These are phyloP conservation scores for Pichia sp. DNA, from an alignment of 1,139 yeast species.

Conservation along the genomic window DNA sequence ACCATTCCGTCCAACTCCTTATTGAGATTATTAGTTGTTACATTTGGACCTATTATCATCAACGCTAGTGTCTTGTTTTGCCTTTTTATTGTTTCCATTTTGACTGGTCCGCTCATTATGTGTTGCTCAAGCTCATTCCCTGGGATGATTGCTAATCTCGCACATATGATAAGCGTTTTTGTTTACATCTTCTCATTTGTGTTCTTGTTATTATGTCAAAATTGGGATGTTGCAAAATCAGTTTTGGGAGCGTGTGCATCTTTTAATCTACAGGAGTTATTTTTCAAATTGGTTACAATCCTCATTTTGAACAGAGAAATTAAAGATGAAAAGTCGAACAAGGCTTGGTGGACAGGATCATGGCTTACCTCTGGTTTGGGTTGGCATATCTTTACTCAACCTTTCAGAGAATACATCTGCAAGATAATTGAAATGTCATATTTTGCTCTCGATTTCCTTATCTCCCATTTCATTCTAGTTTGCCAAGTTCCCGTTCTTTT, in stretches of 20 bases:
- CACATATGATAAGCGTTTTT: conserved; percentile 42
- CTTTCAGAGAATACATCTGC: conserved; percentile 51
- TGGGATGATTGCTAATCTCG: conserved; percentile 41
- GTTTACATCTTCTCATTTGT: conserved; percentile 47
- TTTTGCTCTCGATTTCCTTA: conserved; percentile 49
- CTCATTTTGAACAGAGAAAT: conserved; percentile 48
- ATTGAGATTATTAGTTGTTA: conserved; percentile 40
- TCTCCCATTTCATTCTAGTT: conserved; percentile 50
- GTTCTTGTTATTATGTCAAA: conserved; percentile 48
- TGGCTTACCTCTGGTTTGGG: conserved; percentile 57
- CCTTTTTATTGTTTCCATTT: conserved; percentile 40
- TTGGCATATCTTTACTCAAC: conserved; percentile 48
- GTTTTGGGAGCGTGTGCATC: conserved; percentile 46
- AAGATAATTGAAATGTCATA: conserved; percentile 52
- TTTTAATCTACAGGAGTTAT: conserved; percentile 41
- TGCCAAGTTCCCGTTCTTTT: conserved; percentile 50
- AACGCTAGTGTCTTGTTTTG: conserved; percentile 40
- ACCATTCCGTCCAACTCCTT: conserved; percentile 35
- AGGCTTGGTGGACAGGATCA: conserved; percentile 69
- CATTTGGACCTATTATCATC: conserved; percentile 46
- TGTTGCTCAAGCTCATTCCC: conserved; percentile 40
- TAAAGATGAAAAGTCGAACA: conserved; percentile 46
- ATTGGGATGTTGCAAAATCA: conserved; percentile 48
- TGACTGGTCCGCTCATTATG: conserved; percentile 45
- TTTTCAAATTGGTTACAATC: conserved; percentile 41